Conservation (phyloP, 768 basidiomycete species). For the Mycena pura region DNA sequence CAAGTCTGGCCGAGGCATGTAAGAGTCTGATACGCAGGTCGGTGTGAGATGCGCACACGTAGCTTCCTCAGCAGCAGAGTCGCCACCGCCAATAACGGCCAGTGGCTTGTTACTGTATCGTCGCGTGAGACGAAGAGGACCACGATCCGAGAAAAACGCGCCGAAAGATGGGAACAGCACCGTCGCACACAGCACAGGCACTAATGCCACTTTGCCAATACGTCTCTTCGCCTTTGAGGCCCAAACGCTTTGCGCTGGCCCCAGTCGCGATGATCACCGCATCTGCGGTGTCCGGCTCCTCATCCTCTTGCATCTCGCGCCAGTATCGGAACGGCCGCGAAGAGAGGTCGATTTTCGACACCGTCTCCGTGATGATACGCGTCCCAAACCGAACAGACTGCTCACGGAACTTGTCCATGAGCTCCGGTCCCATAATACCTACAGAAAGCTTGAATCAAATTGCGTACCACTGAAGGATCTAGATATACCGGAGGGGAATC, state of each 20-base stretch:
- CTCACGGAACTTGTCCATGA: constrained; percentile 99
- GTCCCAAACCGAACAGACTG: constrained; percentile 96
- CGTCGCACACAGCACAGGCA: constrained; percentile 98
- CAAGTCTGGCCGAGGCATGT: constrained; percentile 60
- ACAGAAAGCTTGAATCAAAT: too few relatives aligned
- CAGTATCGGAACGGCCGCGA: constrained; percentile 95
- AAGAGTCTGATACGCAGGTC: background rate
- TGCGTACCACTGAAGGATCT: too few relatives aligned
- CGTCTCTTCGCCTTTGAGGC: constrained; percentile 87
- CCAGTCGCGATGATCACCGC: constrained; percentile 96
- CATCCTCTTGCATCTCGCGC: constrained; percentile 86
- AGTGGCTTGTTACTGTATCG: constrained; percentile 83
- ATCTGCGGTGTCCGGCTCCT: constrained; percentile 91
- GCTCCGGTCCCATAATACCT: constrained; percentile 91
- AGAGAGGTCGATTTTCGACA: constrained; percentile 93
- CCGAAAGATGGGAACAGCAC: constrained; percentile 98
- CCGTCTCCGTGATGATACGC: constrained; percentile 95
- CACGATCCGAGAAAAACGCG: constrained; percentile 35
- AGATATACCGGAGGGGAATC: constrained; percentile 96
- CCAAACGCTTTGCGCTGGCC: constrained; percentile 92
- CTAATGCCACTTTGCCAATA: constrained; percentile 99
- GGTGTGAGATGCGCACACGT: constrained; percentile 70
- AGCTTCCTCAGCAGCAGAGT: constrained; percentile 97
- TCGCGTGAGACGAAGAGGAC: background rate
- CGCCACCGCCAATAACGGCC: constrained; percentile 97